phyloP scores from a whole-genome alignment of 176 grass and related monocot species.

The Alopecurus myosuroides region DNA sequence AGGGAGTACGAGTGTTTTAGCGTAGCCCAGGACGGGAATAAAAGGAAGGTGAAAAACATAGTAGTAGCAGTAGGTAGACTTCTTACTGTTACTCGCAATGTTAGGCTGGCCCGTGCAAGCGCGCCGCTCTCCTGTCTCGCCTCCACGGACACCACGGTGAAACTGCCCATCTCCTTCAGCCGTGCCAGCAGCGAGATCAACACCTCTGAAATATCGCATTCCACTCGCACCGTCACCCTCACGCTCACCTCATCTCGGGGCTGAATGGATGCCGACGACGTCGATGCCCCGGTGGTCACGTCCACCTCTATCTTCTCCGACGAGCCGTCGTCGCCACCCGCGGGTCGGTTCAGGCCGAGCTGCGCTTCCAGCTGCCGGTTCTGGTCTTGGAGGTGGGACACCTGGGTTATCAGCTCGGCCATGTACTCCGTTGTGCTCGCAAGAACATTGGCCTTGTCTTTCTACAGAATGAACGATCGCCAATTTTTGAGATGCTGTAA shows the following conservation, averaged over 20 bases:
- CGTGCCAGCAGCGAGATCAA: slow-evolving; percentile 19
- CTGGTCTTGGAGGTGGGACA: slow-evolving; percentile 38
- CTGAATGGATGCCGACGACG: not conserved
- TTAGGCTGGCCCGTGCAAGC: slow-evolving; percentile 23
- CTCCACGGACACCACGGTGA: slow-evolving; percentile 29
- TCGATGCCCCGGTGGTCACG: slow-evolving; percentile 10
- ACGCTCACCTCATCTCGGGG: slow-evolving; percentile 24
- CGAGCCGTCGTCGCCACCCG: not conserved
- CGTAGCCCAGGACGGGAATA: no score
- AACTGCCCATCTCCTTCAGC: slow-evolving; percentile 22
- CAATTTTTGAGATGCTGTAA: not conserved
- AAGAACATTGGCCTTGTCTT: slow-evolving; percentile 66
- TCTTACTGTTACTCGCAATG: slow-evolving; percentile 27
- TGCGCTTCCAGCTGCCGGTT: slow-evolving; percentile 53
- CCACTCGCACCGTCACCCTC: slow-evolving; percentile 21
- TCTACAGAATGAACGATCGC: slow-evolving; percentile 26
- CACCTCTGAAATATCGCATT: slow-evolving; percentile 36
- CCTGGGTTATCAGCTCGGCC: slow-evolving; percentile 38
- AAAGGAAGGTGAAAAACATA: no score
- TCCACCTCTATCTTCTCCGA: slow-evolving; percentile 26
- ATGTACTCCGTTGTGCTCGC: slow-evolving; percentile 58
- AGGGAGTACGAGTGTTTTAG: no score
- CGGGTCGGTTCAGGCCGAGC: not conserved
- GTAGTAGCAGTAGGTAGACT: no score
- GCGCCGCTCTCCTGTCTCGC: not conserved